Evolutionary conservation across 148 eudicot genomes (phyloP).

Genomic region (Persicaria maculosa): DNA sequence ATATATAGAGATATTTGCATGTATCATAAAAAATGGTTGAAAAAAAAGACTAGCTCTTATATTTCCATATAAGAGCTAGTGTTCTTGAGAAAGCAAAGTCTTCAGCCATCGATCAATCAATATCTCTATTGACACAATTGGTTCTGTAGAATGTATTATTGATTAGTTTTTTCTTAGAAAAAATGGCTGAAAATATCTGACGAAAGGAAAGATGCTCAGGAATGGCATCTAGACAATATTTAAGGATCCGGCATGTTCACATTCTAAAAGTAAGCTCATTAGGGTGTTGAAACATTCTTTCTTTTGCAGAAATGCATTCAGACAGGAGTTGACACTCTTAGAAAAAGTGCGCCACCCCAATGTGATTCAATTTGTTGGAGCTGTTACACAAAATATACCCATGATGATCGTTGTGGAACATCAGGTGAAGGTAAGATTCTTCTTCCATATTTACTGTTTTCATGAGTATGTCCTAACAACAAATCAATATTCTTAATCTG

Average conservation of each 20-base stretch:
- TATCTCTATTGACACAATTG: background rate
- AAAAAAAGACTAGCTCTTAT: too few relatives aligned
- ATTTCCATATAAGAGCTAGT: background rate
- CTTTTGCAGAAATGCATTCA: constrained; percentile 73
- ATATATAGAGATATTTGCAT: background rate
- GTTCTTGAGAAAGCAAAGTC: background rate
- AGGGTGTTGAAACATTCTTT: background rate
- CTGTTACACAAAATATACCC: constrained; percentile 95
- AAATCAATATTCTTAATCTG: background rate
- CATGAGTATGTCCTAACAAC: background rate
- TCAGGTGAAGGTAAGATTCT: constrained; percentile 54
- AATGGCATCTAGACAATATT: too few relatives aligned
- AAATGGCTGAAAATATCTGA: too few relatives aligned
- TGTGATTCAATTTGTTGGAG: constrained; percentile 97
- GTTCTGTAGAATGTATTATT: background rate
- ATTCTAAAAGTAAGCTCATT: too few relatives aligned
- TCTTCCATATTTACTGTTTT: background rate
- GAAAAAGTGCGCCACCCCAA: constrained; percentile 98
- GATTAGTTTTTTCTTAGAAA: too few relatives aligned
- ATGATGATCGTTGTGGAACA: constrained; percentile 97
- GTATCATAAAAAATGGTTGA: too few relatives aligned
- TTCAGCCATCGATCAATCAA: background rate
- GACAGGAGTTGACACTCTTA: constrained; percentile 73
- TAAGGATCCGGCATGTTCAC: too few relatives aligned
- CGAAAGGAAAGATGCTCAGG: too few relatives aligned